phyloP scores from a whole-genome alignment of 768 basidiomycete genomes.

The Leccinum arenicola region DNA sequence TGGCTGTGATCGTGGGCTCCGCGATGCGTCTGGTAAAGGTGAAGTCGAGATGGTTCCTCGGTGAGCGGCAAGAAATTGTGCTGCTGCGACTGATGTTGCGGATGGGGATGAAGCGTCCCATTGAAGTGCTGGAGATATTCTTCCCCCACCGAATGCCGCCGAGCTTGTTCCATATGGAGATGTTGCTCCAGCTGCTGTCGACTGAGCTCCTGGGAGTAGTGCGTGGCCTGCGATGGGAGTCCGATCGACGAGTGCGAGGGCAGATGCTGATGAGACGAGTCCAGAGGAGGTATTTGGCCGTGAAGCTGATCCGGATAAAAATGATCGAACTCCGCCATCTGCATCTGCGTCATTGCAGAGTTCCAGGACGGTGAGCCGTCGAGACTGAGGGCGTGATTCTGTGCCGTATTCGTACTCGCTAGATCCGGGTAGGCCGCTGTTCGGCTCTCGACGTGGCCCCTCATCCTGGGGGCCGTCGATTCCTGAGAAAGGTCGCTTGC shows the following conservation, averaged over 20 bases:
- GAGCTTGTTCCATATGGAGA: conserved; percentile 34
- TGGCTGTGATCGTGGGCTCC: conserved; percentile 33
- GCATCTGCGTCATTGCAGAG: conserved; percentile 75
- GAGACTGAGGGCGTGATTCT: conserved; percentile 76
- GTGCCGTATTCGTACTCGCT: conserved; percentile 62
- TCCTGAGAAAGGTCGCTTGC: conserved; percentile 63
- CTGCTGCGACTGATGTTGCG: conserved; percentile 28
- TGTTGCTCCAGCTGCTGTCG: conserved; percentile 43
- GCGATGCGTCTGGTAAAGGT: conserved; percentile 35
- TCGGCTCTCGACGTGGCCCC: conserved; percentile 39
- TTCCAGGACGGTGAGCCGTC: conserved; percentile 82
- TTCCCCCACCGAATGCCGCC: conserved; percentile 33
- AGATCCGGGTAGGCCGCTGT: conserved; percentile 27
- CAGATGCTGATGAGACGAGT: conserved; percentile 46
- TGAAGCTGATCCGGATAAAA: conserved; percentile 41
- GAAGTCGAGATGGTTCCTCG: conserved; percentile 32
- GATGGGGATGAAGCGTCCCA: conserved; percentile 32
- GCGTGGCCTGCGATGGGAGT: conserved; percentile 29
- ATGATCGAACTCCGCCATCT: conserved; percentile 44
- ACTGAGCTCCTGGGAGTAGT: conserved; percentile 50
- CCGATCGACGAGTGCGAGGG: conserved; percentile 52
- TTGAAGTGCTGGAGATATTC: conserved; percentile 39
- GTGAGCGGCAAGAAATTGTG: conserved; percentile 24
- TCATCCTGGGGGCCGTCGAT: conserved; percentile 47
- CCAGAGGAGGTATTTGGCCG: conserved; percentile 45